Conservation (phyloP, 2,329 filamentous ascomycete genomes). For the Immersiporthe knoxdaviesiana region DNA sequence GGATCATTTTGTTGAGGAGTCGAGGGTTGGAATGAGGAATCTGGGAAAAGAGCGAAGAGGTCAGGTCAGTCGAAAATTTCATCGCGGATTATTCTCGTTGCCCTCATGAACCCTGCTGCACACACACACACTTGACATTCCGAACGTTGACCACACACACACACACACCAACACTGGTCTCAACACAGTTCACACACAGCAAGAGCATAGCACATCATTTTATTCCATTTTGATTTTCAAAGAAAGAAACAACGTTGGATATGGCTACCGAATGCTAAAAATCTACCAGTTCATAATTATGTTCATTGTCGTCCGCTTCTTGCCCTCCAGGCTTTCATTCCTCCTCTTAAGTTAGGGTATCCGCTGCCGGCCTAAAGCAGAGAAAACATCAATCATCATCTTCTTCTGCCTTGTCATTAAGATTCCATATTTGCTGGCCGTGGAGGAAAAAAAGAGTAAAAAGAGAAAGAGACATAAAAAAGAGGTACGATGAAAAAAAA, state of each 20-base stretch:
- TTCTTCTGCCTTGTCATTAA: conserved; percentile 14
- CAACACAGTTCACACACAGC: background rate
- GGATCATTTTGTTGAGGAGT: background rate
- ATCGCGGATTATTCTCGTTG: conserved; percentile 7
- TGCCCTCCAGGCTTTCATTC: conserved; percentile 14
- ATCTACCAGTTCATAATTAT: conserved; percentile 20
- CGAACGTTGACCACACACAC: background rate
- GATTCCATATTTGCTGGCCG: conserved; percentile 10
- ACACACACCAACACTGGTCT: background rate
- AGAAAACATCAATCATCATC: conserved; percentile 17
- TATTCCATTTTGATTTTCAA: too few species aligned
- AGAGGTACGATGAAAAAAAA: background rate
- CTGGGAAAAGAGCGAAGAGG: background rate
- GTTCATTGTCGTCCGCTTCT: conserved; percentile 20
- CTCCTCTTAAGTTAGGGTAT: conserved; percentile 27
- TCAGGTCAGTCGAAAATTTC: background rate
- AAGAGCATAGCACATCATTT: background rate
- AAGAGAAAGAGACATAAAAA: background rate
- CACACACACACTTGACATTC: background rate
- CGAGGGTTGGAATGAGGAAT: background rate
- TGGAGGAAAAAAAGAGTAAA: background rate
- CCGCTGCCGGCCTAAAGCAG: conserved; percentile 28
- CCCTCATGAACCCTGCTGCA: background rate
- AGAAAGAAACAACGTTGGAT: background rate
- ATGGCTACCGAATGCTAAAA: conserved; percentile 18